These are phyloP conservation scores for Dothiorella sarmentorum DNA, from an alignment of 2,329 filamentous ascomycete species.

Conservation along the genomic window DNA sequence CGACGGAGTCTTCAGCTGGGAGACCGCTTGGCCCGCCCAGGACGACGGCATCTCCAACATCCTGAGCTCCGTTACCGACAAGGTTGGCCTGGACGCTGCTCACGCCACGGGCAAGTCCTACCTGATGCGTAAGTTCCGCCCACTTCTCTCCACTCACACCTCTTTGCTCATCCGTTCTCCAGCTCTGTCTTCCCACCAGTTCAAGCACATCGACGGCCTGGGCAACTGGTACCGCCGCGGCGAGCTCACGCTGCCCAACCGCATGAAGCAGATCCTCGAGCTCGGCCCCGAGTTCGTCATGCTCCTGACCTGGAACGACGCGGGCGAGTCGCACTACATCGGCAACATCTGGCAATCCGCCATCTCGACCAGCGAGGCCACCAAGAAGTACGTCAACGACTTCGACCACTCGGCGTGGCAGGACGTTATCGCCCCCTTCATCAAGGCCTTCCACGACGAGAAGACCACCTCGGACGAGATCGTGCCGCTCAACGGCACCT, in stretches of 20 bases:
- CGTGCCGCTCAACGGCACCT: slow-evolving; percentile 4
- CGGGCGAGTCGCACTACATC: slow-evolving; percentile 40
- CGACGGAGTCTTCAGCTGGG: slow-evolving; percentile 39
- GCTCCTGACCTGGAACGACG: slow-evolving; percentile 43
- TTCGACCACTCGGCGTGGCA: slow-evolving; percentile 37
- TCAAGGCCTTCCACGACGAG: slow-evolving; percentile 36
- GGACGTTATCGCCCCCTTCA: slow-evolving; percentile 35
- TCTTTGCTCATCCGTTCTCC: background rate
- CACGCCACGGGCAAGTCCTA: slow-evolving; percentile 33
- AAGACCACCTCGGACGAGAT: slow-evolving; percentile 21
- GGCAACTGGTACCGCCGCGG: slow-evolving; percentile 39
- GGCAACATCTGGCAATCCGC: slow-evolving; percentile 39
- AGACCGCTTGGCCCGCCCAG: slow-evolving; percentile 31
- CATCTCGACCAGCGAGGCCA: slow-evolving; percentile 23
- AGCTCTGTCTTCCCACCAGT: slow-evolving; percentile 36
- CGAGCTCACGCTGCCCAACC: slow-evolving; percentile 35
- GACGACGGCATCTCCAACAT: slow-evolving; percentile 21
- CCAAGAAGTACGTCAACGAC: slow-evolving; percentile 28
- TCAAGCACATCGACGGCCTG: slow-evolving; percentile 33
- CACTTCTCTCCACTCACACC: background rate
- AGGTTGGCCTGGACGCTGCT: slow-evolving; percentile 28
- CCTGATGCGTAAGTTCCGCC: slow-evolving; percentile 31
- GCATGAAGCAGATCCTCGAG: slow-evolving; percentile 27
- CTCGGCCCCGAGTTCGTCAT: slow-evolving; percentile 39
- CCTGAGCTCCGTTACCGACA: slow-evolving; percentile 31